Base-by-base conservation (phyloP, 179 eudicot genomes). In the Dionaea muscipula region DNA sequence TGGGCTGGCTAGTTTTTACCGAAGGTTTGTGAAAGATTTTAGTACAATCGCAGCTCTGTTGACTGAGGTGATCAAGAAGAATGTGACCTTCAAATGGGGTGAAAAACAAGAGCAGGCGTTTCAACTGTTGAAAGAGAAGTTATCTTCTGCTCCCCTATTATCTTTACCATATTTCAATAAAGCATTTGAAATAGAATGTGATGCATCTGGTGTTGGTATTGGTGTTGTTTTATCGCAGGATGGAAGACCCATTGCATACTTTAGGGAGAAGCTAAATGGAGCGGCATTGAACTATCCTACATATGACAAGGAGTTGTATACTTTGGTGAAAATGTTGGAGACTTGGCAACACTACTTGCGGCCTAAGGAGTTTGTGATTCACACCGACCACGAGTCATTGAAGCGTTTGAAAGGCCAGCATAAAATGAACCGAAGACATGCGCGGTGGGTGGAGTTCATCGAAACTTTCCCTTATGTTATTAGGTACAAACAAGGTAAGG, bases 1-100 rank as follows among this genome's bases (percentile, higher is more conserved):
- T 17, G 57, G 50, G 0, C 18, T 60, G 12, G 40, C 56, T 26
- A 12, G 23, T 1, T 60, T 60, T 17, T 60, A 48, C 21, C 1
- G 52, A 15, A n/a, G 31, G 0, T 58, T 60, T 38, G 43, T 60
- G 1, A n/a, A 19, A 1, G 24, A 40, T 20, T 60, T 60, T 26
- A 60, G 50, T 16, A 2, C 56, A 2, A 38, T 60, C 0, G 46
- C n/a, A 0, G 16, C 37, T 0, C 57, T 39, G 0, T 10, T 39
- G 0, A 49, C 37, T 17, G 26, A 49, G 2, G 0, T 26, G 2
- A 40, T 43, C 0, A 60, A 60, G 40, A 60, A 60, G 15, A n/a
- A 13, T 0, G 10, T 1, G 1, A 33, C 0, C 0, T 38, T 60
- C 39, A 5, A 24, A n/a, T 50, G 54, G 39, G 19, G 47, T 12